Base-by-base conservation (phyloP, 371 early-diverging fungal genomes). In the Encephalitozoon romaleae region DNA sequence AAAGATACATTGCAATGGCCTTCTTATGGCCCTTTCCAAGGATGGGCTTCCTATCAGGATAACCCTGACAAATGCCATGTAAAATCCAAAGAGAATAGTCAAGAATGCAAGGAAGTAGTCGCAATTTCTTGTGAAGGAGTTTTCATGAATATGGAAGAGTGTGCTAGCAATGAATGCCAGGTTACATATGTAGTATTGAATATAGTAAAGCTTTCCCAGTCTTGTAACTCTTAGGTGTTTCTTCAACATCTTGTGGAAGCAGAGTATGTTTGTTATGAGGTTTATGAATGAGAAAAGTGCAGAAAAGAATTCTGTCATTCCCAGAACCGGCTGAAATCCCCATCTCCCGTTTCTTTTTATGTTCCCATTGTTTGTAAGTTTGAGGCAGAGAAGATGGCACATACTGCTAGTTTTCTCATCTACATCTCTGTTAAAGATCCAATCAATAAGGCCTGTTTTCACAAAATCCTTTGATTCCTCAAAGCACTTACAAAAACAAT, bases 61-160 rank as follows among this genome's bases (percentile, higher is more conserved):
- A 18, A 67, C 28, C 32, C 77, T 53, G 15, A 66, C 34, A 18
- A 79, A 15, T 6, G 81, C 45, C 30, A 74, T 55, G 23, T 73
- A 70, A 11, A 73, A 45, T 53, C 43, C 70, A 26, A 70, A 71
- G 4, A 69, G 39, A 9, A 82, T 74, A 4, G 54, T 54, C 18
- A 80, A 42, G 65, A 78, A 64, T 34, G 76, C 83, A 41, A 67
- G 66, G 42, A 80, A 80, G 42, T 82, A 82, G 53, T 82, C 83
- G 32, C 51, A 32, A 51, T 78, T 47, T 45, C 78, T 70, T 28
- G 80, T 77, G 4, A 80, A 34, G 32, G 52, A 5, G 45, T 66
- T 82, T 23, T 82, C 83, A 38, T 76, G 65, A 0, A 82, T 74
- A 52, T 82, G 83, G 53, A 82, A 80, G 15, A 79, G 49, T 4